Percentiles rank a stretch among this genome's conserved stretches.
Evolutionary conservation across 1,139 yeast genomes (phyloP).

Genomic region (Taphrina betulina): DNA sequence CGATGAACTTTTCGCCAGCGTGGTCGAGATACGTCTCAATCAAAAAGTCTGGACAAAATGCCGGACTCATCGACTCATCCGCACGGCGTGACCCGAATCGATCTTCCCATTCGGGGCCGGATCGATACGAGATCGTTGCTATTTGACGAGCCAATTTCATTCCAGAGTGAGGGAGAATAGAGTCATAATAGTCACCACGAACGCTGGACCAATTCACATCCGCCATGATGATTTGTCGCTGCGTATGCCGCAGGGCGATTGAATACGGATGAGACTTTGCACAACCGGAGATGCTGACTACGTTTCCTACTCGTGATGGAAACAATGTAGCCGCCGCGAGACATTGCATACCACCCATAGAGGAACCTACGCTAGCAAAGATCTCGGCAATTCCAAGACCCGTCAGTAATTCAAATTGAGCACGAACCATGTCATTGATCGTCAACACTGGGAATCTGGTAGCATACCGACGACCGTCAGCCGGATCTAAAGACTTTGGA

Average conservation of each 20-base stretch:
- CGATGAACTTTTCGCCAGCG: conserved; percentile 89
- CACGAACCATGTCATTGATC: conserved; percentile 85
- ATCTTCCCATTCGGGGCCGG: conserved; percentile 97
- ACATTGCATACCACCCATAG: conserved; percentile 98
- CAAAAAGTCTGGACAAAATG: conserved; percentile 85
- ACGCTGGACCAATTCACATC: conserved; percentile 80
- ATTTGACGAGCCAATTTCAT: conserved; percentile 92
- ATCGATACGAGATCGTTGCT: conserved; percentile 89
- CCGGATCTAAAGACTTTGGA: conserved; percentile 78
- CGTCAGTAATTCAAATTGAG: conserved; percentile 70
- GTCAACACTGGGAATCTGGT: conserved; percentile 85
- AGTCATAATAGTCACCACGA: conserved; percentile 78
- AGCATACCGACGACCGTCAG: conserved; percentile 68
- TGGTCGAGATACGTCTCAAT: conserved; percentile 92
- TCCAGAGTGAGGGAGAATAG: conserved; percentile 86
- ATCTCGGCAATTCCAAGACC: conserved; percentile 63
- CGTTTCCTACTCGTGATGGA: conserved; percentile 64
- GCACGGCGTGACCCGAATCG: conserved; percentile 87
- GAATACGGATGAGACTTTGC: conserved; percentile 93
- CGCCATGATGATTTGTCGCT: conserved; percentile 88
- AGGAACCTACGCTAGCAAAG: conserved; percentile 82
- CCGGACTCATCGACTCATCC: conserved; percentile 75
- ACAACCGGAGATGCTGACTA: conserved; percentile 82
- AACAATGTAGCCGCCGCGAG: conserved; percentile 67
- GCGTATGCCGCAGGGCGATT: conserved; percentile 89